Evolutionary conservation across 306 rosid species (phyloP).

Genomic region (Fragaria iinumae): DNA sequence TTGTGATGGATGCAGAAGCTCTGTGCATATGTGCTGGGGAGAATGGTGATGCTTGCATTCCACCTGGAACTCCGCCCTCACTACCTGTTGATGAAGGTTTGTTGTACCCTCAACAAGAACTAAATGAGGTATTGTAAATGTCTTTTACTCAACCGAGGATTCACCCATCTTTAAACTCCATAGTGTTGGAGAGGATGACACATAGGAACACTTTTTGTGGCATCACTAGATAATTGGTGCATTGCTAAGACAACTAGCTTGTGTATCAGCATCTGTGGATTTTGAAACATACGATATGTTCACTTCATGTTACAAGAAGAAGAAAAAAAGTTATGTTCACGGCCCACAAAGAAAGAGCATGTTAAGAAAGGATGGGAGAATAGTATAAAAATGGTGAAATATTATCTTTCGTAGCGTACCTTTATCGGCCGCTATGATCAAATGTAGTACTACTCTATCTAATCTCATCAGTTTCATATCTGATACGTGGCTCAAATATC

Average conservation of each 20-base stretch:
- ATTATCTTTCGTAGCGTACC: too few species aligned
- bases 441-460: too few species aligned
- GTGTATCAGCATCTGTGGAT: not conserved
- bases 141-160: constrained; percentile 1
- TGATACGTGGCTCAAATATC: too few species aligned
- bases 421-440: too few species aligned
- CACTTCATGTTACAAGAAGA: not conserved
- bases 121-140: constrained; percentile 63
- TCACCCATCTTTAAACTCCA: not conserved
- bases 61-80: constrained; percentile 97
- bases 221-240: not conserved
- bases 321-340: too few species aligned
- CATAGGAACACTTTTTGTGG: not conserved
- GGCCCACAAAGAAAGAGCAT: too few species aligned
- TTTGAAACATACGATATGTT: not conserved
- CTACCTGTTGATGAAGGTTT: constrained; percentile 70
- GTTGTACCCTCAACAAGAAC: constrained; percentile 61
- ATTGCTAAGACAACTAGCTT: constrained; percentile 7
- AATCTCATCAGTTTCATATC: too few species aligned
- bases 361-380: too few species aligned
- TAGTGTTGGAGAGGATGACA: too few species aligned
- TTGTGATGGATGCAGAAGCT: constrained; percentile 90
- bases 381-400: too few species aligned
- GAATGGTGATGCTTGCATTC: constrained; percentile 82
- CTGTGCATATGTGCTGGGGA: constrained; percentile 86